Base-by-base conservation (phyloP, 2,329 filamentous ascomycete species). In the Colletotrichum simmondsii region DNA sequence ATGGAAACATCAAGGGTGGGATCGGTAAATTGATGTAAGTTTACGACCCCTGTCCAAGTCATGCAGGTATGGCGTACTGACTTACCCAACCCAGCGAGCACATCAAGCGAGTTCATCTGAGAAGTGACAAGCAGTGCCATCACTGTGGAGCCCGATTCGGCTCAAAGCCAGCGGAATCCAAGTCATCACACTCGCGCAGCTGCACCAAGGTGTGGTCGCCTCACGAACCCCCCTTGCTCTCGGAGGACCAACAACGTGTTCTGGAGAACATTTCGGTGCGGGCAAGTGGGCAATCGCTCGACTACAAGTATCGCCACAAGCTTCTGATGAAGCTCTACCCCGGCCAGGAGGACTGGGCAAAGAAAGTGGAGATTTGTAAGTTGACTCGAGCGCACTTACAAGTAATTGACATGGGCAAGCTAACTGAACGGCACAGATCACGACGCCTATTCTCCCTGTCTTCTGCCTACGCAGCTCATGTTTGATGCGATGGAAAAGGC, bases 21-120 rank as follows among this genome's bases (percentile, higher is more conserved):
- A 73, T 73, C 7, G 71, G 71, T n/a, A 73, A 73, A 67, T 56
- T 73, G 24, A 73, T 73, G 71, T 73, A 37, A 70, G 71, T 59
- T 14, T n/a, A 22, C 14, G 5, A 24, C 24, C 24, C 26, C 53
- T 26, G 3, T 60, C 19, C 10, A 26, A 16, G 14, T 52, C 42
- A 56, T 56, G 28, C 42, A 28, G n/a, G 63, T 14, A 37, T 30
- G 7, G 11, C 24, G 10, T 65, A n/a, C 37, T 63, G 37, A 68
- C 69, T 35, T 24, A 68, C 56, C 52, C 35, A 22, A 14, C 19
- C 14, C 37, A 73, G 71, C 46, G 71, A 73, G 35, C 71, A 73
- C 30, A 73, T 73, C 28, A 73, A 73, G 24, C 59, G 71, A 49
- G 71, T 73, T 16, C 71, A 73, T 57, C 61, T 73, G 59, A 71